Conservation (phyloP, 2,329 filamentous ascomycete genomes). For the Penicillium griseofulvum region DNA sequence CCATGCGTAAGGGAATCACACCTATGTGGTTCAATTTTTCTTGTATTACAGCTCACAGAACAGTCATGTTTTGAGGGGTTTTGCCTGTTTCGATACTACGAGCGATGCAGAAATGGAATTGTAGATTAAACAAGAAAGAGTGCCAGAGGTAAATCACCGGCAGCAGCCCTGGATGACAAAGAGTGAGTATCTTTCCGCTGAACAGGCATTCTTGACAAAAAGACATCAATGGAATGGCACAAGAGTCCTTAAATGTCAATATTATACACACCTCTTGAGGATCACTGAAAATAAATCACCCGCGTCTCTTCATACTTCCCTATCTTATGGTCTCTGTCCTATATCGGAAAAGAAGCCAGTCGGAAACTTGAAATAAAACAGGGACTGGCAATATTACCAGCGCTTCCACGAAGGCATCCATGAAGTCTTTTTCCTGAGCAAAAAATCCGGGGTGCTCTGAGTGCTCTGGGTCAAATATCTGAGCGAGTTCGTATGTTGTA, state of each 20-base stretch:
- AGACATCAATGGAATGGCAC: background rate
- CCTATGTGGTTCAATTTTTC: background rate
- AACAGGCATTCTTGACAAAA: background rate
- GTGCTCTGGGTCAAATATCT: background rate
- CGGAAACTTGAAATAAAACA: background rate
- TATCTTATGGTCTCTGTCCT: background rate
- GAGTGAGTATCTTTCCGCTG: background rate
- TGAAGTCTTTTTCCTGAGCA: background rate
- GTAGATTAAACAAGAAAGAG: too few relatives aligned
- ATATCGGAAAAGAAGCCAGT: background rate
- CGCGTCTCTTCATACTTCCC: background rate
- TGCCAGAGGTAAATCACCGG: background rate
- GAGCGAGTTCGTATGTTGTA: background rate
- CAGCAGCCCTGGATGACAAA: background rate
- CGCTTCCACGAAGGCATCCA: background rate
- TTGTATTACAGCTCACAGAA: too few relatives aligned
- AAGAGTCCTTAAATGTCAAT: background rate
- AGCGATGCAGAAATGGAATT: too few relatives aligned
- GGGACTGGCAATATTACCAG: background rate
- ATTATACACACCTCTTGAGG: too few relatives aligned
- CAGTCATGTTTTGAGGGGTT: too few relatives aligned
- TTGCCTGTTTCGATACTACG: too few relatives aligned
- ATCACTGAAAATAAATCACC: background rate
- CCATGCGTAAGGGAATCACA: background rate
- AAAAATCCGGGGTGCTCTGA: background rate